A percentile compares a stretch with the other conserved stretches of the same genome.
These are phyloP conservation scores for Boletellus deceptivus DNA, from an alignment of 1,284 basidiomycete genomes.

Conservation along the genomic window DNA sequence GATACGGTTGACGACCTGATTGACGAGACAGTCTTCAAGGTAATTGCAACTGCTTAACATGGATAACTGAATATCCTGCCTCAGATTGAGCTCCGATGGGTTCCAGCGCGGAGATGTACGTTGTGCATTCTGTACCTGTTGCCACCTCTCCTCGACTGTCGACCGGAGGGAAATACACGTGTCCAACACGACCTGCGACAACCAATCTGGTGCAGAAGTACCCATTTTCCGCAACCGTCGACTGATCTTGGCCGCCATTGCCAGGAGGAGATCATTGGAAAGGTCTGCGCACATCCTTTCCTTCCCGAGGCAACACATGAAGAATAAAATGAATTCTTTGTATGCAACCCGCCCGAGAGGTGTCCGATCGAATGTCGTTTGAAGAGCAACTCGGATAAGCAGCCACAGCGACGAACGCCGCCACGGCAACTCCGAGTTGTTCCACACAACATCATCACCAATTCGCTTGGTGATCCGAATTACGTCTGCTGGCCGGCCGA, in stretches of 20 bases:
- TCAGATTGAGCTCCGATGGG: constrained; percentile 28
- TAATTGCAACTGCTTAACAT: constrained; percentile 30
- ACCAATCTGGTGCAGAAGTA: constrained; percentile 16
- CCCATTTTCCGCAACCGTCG: constrained; percentile 40
- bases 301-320: constrained; percentile 36
- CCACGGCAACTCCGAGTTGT: constrained; percentile 31
- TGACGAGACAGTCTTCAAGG: constrained; percentile 17
- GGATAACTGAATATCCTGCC: constrained; percentile 30
- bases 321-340: constrained; percentile 44
- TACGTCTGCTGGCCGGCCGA: constrained; percentile 22
- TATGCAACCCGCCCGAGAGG: constrained; percentile 30
- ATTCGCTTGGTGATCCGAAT: constrained; percentile 31
- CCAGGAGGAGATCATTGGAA: constrained; percentile 34
- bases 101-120: constrained; percentile 24
- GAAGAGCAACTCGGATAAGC: constrained; percentile 38
- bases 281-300: constrained; percentile 18
- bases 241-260: constrained; percentile 34
- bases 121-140: constrained; percentile 13
- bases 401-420: constrained; percentile 40
- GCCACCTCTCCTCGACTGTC: constrained; percentile 19
- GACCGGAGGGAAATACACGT: constrained; percentile 16
- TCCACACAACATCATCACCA: constrained; percentile 29
- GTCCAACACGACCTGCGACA: constrained; percentile 10
- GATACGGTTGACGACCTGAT: not conserved
- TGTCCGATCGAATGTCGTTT: constrained; percentile 37